These are phyloP conservation scores for Phytopythium vexans DNA, from an alignment of 352 stramenopile species.

Conservation along the genomic window DNA sequence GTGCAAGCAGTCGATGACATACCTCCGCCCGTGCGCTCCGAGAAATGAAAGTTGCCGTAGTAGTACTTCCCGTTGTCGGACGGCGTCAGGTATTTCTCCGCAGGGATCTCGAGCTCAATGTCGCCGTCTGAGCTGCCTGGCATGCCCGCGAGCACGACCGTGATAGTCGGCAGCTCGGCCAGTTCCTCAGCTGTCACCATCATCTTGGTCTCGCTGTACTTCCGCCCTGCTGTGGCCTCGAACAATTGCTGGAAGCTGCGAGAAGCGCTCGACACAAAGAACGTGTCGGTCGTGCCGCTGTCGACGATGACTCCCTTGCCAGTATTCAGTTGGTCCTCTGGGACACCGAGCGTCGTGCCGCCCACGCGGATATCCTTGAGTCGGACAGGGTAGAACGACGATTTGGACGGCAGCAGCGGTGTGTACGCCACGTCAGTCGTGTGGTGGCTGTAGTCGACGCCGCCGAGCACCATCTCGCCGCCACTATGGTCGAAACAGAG, in stretches of 20 bases:
- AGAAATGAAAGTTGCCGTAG: slow-evolving; percentile 82
- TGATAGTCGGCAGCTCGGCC: slow-evolving; percentile 49
- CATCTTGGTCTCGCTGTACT: slow-evolving; percentile 66
- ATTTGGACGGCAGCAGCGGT: slow-evolving; percentile 41
- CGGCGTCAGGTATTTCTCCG: slow-evolving; percentile 61
- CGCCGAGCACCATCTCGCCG: slow-evolving; percentile 76
- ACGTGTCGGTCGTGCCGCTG: slow-evolving; percentile 84
- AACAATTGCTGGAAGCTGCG: slow-evolving; percentile 58
- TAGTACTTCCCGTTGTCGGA: slow-evolving; percentile 44
- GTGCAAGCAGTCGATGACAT: slow-evolving; percentile 1
- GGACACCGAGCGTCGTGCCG: slow-evolving; percentile 45
- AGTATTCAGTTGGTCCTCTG: slow-evolving; percentile 44
- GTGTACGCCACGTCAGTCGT: slow-evolving; percentile 61
- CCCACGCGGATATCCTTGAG: slow-evolving; percentile 76
- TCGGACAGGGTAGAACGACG: slow-evolving; percentile 74
- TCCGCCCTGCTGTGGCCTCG: slow-evolving; percentile 28
- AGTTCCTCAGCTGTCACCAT: slow-evolving; percentile 37
- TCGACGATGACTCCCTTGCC: slow-evolving; percentile 83
- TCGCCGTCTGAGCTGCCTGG: slow-evolving; percentile 41
- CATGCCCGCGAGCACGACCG: slow-evolving; percentile 58
- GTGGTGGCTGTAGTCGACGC: slow-evolving; percentile 75
- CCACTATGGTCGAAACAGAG: slow-evolving; percentile 74
- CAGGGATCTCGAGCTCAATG: slow-evolving; percentile 60
- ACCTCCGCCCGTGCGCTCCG: slow-evolving; percentile 74
- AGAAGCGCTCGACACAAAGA: slow-evolving; percentile 52